Percentiles rank a stretch among this genome's conserved stretches.
Evolutionary conservation across 2,329 filamentous ascomycete species (phyloP).

Genomic region (Phyllosticta paracitricarpa): DNA sequence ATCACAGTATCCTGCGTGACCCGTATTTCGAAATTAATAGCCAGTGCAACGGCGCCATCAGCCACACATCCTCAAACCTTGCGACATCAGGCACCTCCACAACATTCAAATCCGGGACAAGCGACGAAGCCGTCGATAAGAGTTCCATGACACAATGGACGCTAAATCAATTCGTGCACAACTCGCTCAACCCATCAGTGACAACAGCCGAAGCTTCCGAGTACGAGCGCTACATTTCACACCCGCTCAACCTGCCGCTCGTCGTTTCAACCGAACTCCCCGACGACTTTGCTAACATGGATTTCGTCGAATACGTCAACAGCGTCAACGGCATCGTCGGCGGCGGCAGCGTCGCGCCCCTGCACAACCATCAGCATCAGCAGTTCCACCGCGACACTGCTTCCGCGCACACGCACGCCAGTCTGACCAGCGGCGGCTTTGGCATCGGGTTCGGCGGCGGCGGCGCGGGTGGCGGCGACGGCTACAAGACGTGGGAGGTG

Average conservation of each 20-base stretch:
- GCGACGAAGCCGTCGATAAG: conserved; percentile 55
- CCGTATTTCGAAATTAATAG: conserved; percentile 25
- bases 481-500: conserved; percentile 35
- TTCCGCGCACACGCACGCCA: not conserved
- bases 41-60: conserved; percentile 9
- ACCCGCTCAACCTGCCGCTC: conserved; percentile 80
- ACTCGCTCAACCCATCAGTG: conserved; percentile 78
- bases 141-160: conserved; percentile 79
- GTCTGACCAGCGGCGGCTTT: not conserved
- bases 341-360: conserved; percentile 16
- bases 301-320: conserved; percentile 74
- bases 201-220: conserved; percentile 68
- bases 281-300: conserved; percentile 43
- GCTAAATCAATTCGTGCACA: conserved; percentile 72
- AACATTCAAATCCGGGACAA: not conserved
- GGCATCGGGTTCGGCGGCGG: not conserved
- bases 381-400: not conserved
- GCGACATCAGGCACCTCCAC: conserved; percentile 19
- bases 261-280: conserved; percentile 62
- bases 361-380: not conserved
- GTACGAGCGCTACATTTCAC: conserved; percentile 79
- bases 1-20: conserved; percentile 34
- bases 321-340: conserved; percentile 54
- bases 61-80: conserved; percentile 14
- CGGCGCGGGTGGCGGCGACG: conserved; percentile 44